Base-by-base conservation (phyloP, 768 basidiomycete genomes). In the Calvatia gigantea region DNA sequence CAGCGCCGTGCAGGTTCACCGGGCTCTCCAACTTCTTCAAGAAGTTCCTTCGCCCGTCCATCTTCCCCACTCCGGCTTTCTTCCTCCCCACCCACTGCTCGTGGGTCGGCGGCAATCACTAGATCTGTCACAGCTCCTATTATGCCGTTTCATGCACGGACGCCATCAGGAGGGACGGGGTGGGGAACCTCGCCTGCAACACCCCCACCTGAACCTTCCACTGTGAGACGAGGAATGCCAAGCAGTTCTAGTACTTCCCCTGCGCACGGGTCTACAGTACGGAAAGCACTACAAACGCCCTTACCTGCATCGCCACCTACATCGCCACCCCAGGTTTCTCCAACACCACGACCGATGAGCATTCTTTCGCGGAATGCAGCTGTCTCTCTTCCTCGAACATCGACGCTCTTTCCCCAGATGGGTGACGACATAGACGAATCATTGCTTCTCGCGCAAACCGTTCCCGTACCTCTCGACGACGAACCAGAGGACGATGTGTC, bases 391-490 rank as follows among this genome's bases (percentile, higher is more conserved):
- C 72, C 61, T 6, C 74, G 77, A 41, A 74, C 77, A 39, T 81
- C 82, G 6, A 69, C 72, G 3, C 59, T 76, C 37, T 71, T 80
- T 39, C 69, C 76, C 25, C 73, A 73, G 59, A 63, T 64, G 29
- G 49, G 72, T 15, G 67, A 70, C 41, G 70, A 66, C 57, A 69
- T 74, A 15, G 81, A 89, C 35, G 81, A 87, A 38, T 84, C 86
- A 25, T 72, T 91, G 3, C 78, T 92, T 35, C 73, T 86, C 42
- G 88, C 90, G 1, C 82, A 85, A 55, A 74, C 75, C 23, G 84
- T 90, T 35, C 91, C 89, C n/a, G 76, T 90, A 17, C 89, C 90
- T 2, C 85, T 83, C 60, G 83, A 81, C 55, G 81, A 86, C 61
- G 89, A 90, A 62, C 87, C 84, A 0, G 89, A 89, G 33, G 76